Evolutionary conservation across 306 rosid species (phyloP).

Genomic region (Cercis canadensis): DNA sequence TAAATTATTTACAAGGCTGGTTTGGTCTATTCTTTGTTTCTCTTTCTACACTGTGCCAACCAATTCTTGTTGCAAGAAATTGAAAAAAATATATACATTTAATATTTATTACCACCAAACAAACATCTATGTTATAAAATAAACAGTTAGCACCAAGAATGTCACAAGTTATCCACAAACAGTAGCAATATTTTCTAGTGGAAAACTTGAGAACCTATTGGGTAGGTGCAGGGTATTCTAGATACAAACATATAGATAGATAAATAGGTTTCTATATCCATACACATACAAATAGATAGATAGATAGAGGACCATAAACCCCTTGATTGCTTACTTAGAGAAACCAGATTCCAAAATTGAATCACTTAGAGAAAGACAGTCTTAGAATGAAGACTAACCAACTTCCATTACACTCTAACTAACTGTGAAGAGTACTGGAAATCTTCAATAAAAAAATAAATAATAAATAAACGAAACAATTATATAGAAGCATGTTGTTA

Average conservation of each 20-base stretch:
- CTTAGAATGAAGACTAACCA: neutral
- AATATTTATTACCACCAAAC: neutral
- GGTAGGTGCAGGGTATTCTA: no score
- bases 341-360: neutral
- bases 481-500: neutral
- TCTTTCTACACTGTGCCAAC: neutral
- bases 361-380: neutral
- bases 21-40: neutral
- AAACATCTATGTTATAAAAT: conserved; percentile 6
- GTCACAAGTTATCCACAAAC: neutral
- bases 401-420: neutral
- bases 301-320: no score
- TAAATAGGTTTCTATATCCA: no score
- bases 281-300: no score
- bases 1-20: neutral
- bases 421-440: neutral
- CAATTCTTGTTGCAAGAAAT: neutral
- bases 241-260: no score
- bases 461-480: neutral
- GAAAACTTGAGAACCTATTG: no score
- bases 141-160: conserved; percentile 7
- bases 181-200: no score
- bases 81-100: no score
- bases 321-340: no score
- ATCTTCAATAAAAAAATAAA: neutral